Percentiles rank a stretch among this genome's conserved stretches.
Evolutionary conservation across 2,329 filamentous ascomycete genomes (phyloP).

Genomic region (Curvularia sp.): DNA sequence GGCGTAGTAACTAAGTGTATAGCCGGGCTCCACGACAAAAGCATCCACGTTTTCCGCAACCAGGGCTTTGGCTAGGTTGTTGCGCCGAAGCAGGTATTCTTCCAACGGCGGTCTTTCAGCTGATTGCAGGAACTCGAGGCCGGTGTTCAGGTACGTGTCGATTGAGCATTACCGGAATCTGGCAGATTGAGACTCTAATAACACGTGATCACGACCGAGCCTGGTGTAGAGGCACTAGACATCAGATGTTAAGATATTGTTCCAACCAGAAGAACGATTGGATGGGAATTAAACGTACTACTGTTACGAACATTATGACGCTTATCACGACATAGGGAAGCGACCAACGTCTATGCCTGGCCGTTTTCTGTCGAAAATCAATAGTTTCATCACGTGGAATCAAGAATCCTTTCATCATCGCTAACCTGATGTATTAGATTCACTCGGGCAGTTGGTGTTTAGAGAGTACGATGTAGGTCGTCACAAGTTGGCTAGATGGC

Average conservation of each 20-base stretch:
- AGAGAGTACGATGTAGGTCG: background rate
- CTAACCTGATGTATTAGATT: background rate
- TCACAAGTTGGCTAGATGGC: background rate
- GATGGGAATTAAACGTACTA: background rate
- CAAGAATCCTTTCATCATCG: background rate
- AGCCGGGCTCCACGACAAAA: conserved; percentile 69
- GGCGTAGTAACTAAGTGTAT: conserved; percentile 70
- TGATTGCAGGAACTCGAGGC: conserved; percentile 62
- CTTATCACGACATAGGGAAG: background rate
- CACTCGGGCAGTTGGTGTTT: background rate
- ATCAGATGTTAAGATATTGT: background rate
- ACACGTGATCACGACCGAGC: background rate
- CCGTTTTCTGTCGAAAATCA: background rate
- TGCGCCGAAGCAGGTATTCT: conserved; percentile 64
- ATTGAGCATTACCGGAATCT: conserved; percentile 61
- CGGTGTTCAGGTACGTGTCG: conserved; percentile 56
- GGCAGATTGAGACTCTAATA: background rate
- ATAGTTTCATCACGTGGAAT: background rate
- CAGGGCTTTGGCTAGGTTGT: conserved; percentile 65
- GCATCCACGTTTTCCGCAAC: conserved; percentile 61
- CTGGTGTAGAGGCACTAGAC: background rate
- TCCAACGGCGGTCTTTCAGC: conserved; percentile 57
- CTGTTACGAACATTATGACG: background rate
- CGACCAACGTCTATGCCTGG: background rate
- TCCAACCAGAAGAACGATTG: background rate